Evolutionary conservation across 805 yeast genomes (phyloP).

Genomic region (Candida verbasci): DNA sequence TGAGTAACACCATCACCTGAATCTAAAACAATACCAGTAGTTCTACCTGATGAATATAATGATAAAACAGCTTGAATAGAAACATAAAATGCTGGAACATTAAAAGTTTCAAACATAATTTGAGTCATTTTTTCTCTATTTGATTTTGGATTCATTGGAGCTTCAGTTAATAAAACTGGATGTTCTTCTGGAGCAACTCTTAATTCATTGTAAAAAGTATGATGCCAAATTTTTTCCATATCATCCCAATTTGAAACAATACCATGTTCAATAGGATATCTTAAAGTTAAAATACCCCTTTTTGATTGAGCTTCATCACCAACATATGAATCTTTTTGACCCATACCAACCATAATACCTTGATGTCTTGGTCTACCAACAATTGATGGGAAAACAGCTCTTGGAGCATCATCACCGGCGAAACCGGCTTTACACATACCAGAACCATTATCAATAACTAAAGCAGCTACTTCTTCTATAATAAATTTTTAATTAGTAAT

Average conservation of each 20-base stretch:
- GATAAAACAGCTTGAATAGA: slow-evolving; percentile 98
- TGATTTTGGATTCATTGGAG: slow-evolving; percentile 99
- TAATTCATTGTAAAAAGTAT: slow-evolving; percentile 99
- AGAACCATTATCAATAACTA: slow-evolving; percentile 99
- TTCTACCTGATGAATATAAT: slow-evolving; percentile 98
- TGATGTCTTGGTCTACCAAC: slow-evolving; percentile 99
- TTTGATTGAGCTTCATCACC: slow-evolving; percentile 99
- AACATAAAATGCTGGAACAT: slow-evolving; percentile 99
- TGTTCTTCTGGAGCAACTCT: slow-evolving; percentile 99
- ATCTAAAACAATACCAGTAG: slow-evolving; percentile 99
- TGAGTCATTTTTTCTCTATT: slow-evolving; percentile 99
- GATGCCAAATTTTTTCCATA: slow-evolving; percentile 99
- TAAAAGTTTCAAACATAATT: slow-evolving; percentile 98
- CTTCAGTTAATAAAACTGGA: slow-evolving; percentile 98
- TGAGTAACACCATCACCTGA: slow-evolving; percentile 99
- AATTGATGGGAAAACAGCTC: slow-evolving; percentile 99
- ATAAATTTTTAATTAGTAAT: slow-evolving; percentile 16
- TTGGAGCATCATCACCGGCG: slow-evolving; percentile 99
- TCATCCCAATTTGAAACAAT: slow-evolving; percentile 99
- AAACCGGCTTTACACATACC: slow-evolving; percentile 99
- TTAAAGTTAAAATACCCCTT: slow-evolving; percentile 98
- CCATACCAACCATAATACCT: slow-evolving; percentile 99
- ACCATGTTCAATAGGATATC: slow-evolving; percentile 99
- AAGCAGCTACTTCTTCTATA: slow-evolving; percentile 47
- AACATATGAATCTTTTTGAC: slow-evolving; percentile 99